Evolutionary conservation across 441 rosid genomes (phyloP), one percentile per base, ranked within the genome.

Genomic region (Jatropha multifida): DNA sequence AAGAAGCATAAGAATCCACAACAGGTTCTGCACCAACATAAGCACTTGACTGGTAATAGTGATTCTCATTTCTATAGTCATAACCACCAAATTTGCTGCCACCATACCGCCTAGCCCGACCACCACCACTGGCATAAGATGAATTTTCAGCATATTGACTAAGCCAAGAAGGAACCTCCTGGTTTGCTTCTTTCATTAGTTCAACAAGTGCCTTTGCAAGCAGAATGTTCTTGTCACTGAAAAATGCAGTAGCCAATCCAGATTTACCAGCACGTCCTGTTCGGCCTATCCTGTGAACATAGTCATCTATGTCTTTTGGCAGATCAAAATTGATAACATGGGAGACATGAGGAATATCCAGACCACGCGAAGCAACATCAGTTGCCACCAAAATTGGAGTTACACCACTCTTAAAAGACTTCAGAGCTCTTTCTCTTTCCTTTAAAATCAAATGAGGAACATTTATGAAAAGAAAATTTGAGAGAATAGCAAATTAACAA

Each of bases 191-290:
- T 66, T 80, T 77, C 88, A 88, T 85, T 27, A 88, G 80, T 27
- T 86, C 87, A 44, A 77, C 80, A 0, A 86, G 88, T 14, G 83
- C 70, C 80, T 80, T 86, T 11, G 89, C 89, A 48, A 88, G 72
- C 15, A 83, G 62, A 42, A 66, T 37, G 74, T 86, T 86, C 79
- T 85, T 84, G 77, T 81, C 85, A 59, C 71, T 77, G 81, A 85
- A 88, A 77, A 86, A 88, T 37, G 91, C 89, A 54, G 91, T 88
- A 12, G 91, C 91, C 9, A 79, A 63, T 54, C 91, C 91, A 20
- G 84, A 81, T 58, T 83, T 88, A 32, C 91, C 91, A 49, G 91
- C 91, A 10, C 91, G 84, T 48, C 91, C 91, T 1, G 89, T 88
- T 61, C 87, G 83, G 27, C 91, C 91, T 12, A 88, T 88, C 69